Evolutionary conservation across 2,329 filamentous ascomycete genomes (phyloP).

Genomic region (Phialocephala subalpina): DNA sequence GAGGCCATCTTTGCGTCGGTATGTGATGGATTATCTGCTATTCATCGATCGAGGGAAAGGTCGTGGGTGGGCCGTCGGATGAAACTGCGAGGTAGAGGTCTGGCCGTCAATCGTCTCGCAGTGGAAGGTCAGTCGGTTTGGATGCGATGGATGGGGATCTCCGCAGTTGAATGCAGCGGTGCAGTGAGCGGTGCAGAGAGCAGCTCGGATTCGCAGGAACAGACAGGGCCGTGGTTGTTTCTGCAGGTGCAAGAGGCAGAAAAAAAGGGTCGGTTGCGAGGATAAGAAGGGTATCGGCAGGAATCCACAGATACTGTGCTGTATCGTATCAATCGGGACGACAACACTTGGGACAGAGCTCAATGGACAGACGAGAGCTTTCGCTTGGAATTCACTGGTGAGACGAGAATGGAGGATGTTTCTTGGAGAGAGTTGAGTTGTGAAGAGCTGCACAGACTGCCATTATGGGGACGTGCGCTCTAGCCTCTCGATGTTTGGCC

Average conservation of each 20-base stretch:
- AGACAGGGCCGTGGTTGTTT: constrained; percentile 1
- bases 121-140: neutral
- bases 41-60: constrained; percentile 30
- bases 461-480: neutral
- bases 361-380: constrained; percentile 5
- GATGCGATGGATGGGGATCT: constrained; percentile 13
- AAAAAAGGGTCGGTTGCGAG: constrained; percentile 3
- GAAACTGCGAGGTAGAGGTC: constrained; percentile 22
- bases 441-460: neutral
- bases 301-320: constrained; percentile 5
- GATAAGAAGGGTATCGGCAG: constrained; percentile 9
- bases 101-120: constrained; percentile 12
- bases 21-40: constrained; percentile 28
- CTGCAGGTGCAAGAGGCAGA: neutral
- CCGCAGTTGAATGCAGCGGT: constrained; percentile 7
- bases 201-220: constrained; percentile 9
- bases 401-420: constrained; percentile 9
- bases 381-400: constrained; percentile 9
- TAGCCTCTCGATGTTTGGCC: neutral
- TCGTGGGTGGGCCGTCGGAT: constrained; percentile 25
- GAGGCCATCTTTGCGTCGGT: constrained; percentile 45
- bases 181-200: constrained; percentile 2
- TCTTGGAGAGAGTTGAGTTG: constrained; percentile 10
- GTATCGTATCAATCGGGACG: constrained; percentile 4
- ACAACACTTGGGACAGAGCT: neutral